Evolutionary conservation across 2,329 filamentous ascomycete genomes (phyloP), one percentile per base, ranked within the genome.

Genomic region (Emergomyces orientalis): DNA sequence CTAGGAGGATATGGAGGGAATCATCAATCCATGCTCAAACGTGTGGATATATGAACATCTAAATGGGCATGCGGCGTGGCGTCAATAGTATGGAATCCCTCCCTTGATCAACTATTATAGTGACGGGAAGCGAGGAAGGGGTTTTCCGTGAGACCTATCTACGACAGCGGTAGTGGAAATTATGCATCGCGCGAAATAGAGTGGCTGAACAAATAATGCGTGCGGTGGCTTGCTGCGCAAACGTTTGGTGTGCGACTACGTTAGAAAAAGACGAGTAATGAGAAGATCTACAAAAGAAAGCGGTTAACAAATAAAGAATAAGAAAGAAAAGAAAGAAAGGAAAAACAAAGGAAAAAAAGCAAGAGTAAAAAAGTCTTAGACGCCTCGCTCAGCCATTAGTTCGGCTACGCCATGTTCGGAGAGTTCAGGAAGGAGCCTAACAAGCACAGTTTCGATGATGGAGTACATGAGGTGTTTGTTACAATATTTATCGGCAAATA

Each of bases 401-500:
- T 91, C 89, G 62, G 81, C 80, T 37, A 90, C 83, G 45, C 86
- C 85, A 72, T 84, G 86, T 69, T 90, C 88, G 61, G 82, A 82
- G 69, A 97, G 74, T 77, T 99, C 94, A 4, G 94, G 94, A 71
- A 96, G 84, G 65, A 97, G 75, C 67, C 88, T 85, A 63, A 91
- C 84, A n/a, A 97, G 79, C 1, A 96, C 73, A 63, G 93, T 77
- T 77, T 99, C 94, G 41, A 97, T 77, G 57, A 94, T 80, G 54
- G 85, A 82, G 71, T 96, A 96, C 68, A 96, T 79, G 39, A 97
- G 79, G 77, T 97, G 91, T 78, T 92, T 95, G 77, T 99, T 99
- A 76, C 91, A 88, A 77, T 96, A 96, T 60, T 83, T 80, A 75
- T 97, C 91, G 19, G 84, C 84, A 67, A 96, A 87, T 45, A 92